Base-by-base conservation (phyloP, 2,329 filamentous ascomycete genomes). In the Lizonia empirigonia region DNA sequence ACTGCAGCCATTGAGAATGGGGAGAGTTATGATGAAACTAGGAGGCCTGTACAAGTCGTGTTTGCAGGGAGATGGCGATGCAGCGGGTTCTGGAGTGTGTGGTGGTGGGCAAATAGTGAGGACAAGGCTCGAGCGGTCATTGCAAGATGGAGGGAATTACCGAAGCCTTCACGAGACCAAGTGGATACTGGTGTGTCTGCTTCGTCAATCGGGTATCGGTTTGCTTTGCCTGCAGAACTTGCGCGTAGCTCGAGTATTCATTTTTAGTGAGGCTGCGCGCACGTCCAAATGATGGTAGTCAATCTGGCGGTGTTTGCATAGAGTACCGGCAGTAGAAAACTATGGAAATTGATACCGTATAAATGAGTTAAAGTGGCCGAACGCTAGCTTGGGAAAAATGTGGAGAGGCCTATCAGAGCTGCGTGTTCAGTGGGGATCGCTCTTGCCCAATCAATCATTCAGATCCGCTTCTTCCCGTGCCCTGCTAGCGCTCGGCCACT, bases 71-170 rank as follows among this genome's bases (percentile, higher is more conserved):
- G 47, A 9, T 68, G 60, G 62, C 35, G 34, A 9, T 40, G 39
- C 13, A 37, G 41, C 8, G 41, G 29, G 0, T 39, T 56, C 48
- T 65, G 62, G 64, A 44, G 24, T 34, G 42, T 67, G 10, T 68
- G 57, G 64, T 66, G 62, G 63, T 68, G 63, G 64, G 63, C 62
- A 8, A 56, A 56, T 7, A 56, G 58, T 23, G 62, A 63, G 22
- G 62, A 63, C 6, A 64, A 67, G 39, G 63, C 60, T 13, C 56
- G 54, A 19, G 53, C 50, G 16, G 62, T 59, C 44, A 58, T 66
- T 47, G 52, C 60, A 42, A 61, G 63, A 37, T 62, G 62, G 62
- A 58, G 52, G 34, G 19, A 26, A 23, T n/a, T 26, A 27, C 27
- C 27, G 8, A 16, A 20, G 5, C 8, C 15, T 15, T 7, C 4